Evolutionary conservation across 805 yeast species (phyloP).

Genomic region (Yamadazyma olivae): DNA sequence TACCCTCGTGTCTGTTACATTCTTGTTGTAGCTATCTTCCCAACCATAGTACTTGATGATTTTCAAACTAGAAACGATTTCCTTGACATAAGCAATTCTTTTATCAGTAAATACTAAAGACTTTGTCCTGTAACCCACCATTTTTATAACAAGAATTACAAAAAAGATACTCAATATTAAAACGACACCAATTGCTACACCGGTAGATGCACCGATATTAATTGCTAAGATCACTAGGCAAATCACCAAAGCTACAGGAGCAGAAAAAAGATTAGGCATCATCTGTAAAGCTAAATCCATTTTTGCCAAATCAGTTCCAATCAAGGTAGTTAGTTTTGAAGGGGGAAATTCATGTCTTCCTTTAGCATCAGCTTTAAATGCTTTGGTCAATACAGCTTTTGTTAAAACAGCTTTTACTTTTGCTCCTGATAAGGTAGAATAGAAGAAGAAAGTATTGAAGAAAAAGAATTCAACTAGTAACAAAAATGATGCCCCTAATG

Average conservation of each 20-base stretch:
- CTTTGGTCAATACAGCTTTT: conserved; percentile 64
- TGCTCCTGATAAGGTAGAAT: conserved; percentile 22
- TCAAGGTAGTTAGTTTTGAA: conserved; percentile 68
- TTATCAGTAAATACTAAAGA: conserved; percentile 67
- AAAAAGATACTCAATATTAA: conserved; percentile 47
- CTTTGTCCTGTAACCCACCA: conserved; percentile 41
- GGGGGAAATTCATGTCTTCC: conserved; percentile 60
- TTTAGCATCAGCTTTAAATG: conserved; percentile 54
- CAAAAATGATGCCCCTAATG: conserved; percentile 36
- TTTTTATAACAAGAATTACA: conserved; percentile 40
- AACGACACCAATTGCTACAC: conserved; percentile 63
- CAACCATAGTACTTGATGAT: conserved; percentile 86
- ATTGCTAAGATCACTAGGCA: conserved; percentile 60
- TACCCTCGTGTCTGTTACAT: conserved; percentile 52
- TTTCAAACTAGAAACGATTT: conserved; percentile 71
- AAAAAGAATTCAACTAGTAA: conserved; percentile 27
- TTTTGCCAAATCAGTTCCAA: conserved; percentile 78
- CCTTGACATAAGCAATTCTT: conserved; percentile 73
- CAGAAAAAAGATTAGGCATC: conserved; percentile 56
- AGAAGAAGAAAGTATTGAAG: conserved; percentile 27
- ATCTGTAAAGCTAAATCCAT: conserved; percentile 68
- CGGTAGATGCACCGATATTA: conserved; percentile 67
- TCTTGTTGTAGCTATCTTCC: conserved; percentile 73
- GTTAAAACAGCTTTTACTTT: conserved; percentile 57
- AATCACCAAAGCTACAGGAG: conserved; percentile 62